Base-by-base conservation (phyloP, 2,329 filamentous ascomycete species). In the Paraphaeosphaeria sporulosa region DNA sequence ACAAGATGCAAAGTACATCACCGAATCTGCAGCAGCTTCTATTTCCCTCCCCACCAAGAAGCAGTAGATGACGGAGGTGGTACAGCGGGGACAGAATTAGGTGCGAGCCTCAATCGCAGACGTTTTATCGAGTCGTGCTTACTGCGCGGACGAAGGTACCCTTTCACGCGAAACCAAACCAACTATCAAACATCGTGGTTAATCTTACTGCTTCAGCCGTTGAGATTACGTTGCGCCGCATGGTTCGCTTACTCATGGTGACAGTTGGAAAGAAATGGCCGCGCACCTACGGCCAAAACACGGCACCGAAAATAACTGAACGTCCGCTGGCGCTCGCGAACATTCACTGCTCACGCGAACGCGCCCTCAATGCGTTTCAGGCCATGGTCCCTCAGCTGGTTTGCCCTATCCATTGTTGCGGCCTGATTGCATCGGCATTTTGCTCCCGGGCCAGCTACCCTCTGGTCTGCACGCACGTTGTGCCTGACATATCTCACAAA, bases 171-270 rank as follows among this genome's bases (percentile, higher is more conserved):
- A 36, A 43, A 2, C 5, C 17, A 13, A 15, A 23, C n/a, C 36
- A n/a, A 32, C 47, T 38, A 9, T 40, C 30, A 19, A 19, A 30
- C 50, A 32, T 52, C 21, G 15, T 21, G 27, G 25, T 17, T 13
- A 51, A 23, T 60, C 57, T 63, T 48, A 63, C 19, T 21, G 42
- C 42, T 44, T 19, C 42, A 63, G 64, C 64, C 43, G 61, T 36
- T 55, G 42, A 42, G 60, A 66, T 68, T 66, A 69, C 63, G 62
- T 62, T 57, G 60, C 42, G 53, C 51, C 57, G 50, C 54, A 57
- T 50, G 32, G 52, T 55, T 54, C 53, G 62, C 65, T 64, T 65
- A 65, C 61, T 60, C 44, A 60, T 17, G 40, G 25, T 25, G 21
- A 40, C 50, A 13, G 50, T 23, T 43, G 36, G 47, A 19, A 8